Evolutionary conservation across 345 rosid genomes (phyloP), one percentile per base, ranked within the genome.

Genomic region (Citrus glauca): DNA sequence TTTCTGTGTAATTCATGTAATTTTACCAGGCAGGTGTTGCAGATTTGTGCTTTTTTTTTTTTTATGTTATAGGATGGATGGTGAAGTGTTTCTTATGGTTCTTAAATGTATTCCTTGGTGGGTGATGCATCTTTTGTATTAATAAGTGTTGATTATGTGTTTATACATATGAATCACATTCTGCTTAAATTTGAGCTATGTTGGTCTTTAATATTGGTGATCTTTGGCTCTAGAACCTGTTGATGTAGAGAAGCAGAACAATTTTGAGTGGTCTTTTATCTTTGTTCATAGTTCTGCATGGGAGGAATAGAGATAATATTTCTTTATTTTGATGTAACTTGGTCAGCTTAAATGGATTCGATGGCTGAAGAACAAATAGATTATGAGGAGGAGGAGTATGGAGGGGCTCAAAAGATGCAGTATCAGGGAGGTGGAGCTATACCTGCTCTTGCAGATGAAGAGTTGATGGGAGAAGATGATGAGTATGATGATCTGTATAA

Each of bases 401-500:
- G 89, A 77, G 89, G 88, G 71, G 82, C 74, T 71, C 90, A 84
- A 72, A 91, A 91, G 91, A 78, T 82, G 77, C 87, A 82, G 63
- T 89, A 86, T 83, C 97, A 91, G 72, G 94, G 93, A 66, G 84
- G 89, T 70, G 97, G 93, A 73, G 88, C 97, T 45, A 93, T 93
- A 67, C 93, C 97, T 83, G 96, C 97, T 37, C 84, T 93, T 75
- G 93, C 90, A 5, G 97, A 93, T 82, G 97, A 88, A 81, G 97
- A 91, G 73, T 63, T 90, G 59, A 86, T 92, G 81, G 95, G 90
- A 60, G 92, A 89, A 80, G 97, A 93, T 79, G 97, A 93, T 78
- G 97, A 93, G 73, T 93, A 88, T 67, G 97, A 91, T 81, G 97
- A 93, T 85, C 92, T 93, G 17, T 93, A 93, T 70, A 93, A 92